Evolutionary conservation across 1,284 basidiomycete species (phyloP).

Genomic region (Sanghuangporus weigelae): DNA sequence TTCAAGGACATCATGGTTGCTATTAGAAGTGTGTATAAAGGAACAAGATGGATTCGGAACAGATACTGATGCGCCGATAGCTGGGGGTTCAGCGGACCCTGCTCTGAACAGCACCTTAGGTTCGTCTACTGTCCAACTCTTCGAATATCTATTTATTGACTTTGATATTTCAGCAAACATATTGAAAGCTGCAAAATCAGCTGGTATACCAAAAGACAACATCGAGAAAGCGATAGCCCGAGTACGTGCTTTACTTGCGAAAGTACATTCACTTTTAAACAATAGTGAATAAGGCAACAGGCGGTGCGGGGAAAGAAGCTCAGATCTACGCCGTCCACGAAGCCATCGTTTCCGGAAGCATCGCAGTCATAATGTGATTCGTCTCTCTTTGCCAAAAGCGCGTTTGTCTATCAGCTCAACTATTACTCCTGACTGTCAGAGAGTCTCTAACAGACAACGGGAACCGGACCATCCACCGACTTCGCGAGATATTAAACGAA

Average conservation of each 20-base stretch:
- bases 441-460: constrained; percentile 76
- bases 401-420: constrained; percentile 17
- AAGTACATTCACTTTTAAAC: background rate
- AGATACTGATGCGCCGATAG: constrained; percentile 29
- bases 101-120: constrained; percentile 53
- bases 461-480: constrained; percentile 60
- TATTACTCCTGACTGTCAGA: constrained; percentile 32
- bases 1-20: constrained; percentile 67
- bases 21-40: constrained; percentile 47
- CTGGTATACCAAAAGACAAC: constrained; percentile 74
- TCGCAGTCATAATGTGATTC: constrained; percentile 73
- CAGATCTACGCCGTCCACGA: constrained; percentile 58
- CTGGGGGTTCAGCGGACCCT: constrained; percentile 63
- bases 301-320: constrained; percentile 45
- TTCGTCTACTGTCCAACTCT: background rate
- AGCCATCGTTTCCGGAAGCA: constrained; percentile 61
- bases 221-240: constrained; percentile 67
- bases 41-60: constrained; percentile 4
- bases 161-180: constrained; percentile 35
- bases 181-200: constrained; percentile 56
- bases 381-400: background rate
- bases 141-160: background rate
- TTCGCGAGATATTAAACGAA: constrained; percentile 55
- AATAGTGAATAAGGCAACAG: constrained; percentile 38
- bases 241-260: constrained; percentile 33